Evolutionary conservation across 2,329 filamentous ascomycete species (phyloP).

Genomic region (Fusarium pininemorale): DNA sequence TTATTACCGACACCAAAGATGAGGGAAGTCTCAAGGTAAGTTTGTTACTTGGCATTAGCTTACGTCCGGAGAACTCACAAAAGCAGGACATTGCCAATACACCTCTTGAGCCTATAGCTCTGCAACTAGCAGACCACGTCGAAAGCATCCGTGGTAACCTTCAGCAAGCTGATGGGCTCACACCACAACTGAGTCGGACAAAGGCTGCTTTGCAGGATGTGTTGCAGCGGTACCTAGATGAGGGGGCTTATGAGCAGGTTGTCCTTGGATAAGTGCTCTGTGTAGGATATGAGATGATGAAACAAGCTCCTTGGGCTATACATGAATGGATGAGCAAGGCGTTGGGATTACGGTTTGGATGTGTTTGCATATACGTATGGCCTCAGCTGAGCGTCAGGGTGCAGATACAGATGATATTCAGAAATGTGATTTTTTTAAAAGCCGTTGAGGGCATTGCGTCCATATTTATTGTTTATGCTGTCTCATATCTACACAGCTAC

Average conservation of each 20-base stretch:
- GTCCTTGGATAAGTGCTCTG: conserved; percentile 50
- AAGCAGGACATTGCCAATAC: conserved; percentile 51
- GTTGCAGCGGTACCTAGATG: conserved; percentile 56
- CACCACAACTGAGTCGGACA: conserved; percentile 58
- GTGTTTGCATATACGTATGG: background rate
- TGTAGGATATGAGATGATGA: conserved; percentile 7
- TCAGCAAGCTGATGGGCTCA: conserved; percentile 61
- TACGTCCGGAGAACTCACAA: background rate
- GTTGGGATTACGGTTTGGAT: conserved; percentile 4
- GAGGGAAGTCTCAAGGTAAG: conserved; percentile 38
- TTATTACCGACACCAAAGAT: conserved; percentile 8
- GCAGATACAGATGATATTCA: background rate
- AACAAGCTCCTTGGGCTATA: background rate
- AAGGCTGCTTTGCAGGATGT: conserved; percentile 60
- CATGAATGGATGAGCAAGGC: conserved; percentile 13
- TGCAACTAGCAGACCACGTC: conserved; percentile 63
- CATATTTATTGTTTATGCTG: background rate
- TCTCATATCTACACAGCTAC: conserved; percentile 5
- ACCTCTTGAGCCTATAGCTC: conserved; percentile 55
- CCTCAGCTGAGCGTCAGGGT: background rate
- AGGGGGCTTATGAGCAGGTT: conserved; percentile 58
- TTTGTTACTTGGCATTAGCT: background rate
- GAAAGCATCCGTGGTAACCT: conserved; percentile 65
- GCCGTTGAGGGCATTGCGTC: background rate
- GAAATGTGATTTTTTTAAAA: too few relatives aligned